Percentiles rank a stretch among this genome's conserved stretches.
phyloP scores from a whole-genome alignment of 169 alveolate species.

The Plasmodium blacklocki region DNA sequence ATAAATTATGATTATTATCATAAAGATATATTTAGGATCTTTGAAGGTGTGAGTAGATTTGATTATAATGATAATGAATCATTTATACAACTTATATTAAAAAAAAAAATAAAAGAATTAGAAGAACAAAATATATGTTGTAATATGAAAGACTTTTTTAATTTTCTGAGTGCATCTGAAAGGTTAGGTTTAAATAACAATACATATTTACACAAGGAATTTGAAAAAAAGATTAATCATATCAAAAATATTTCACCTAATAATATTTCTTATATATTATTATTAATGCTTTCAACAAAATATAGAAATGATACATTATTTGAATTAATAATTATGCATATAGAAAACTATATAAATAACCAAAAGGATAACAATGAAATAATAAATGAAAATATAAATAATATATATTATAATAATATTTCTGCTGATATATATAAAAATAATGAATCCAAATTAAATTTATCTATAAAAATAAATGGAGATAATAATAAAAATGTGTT shows the following conservation, averaged over 20 bases:
- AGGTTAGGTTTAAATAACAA: constrained; percentile 34
- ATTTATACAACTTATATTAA: constrained; percentile 12
- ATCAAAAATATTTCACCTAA: constrained; percentile 36
- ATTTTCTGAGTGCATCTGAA: constrained; percentile 51
- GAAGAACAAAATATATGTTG: constrained; percentile 19
- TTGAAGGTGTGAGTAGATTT: constrained; percentile 47
- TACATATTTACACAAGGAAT: constrained; percentile 57
- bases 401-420: not conserved
- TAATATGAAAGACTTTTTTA: constrained; percentile 47
- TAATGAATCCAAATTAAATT: not conserved
- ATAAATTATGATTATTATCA: constrained; percentile 54
- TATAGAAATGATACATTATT: constrained; percentile 18
- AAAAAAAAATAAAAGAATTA: constrained; percentile 39
- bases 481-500: not conserved
- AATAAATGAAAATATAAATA: not conserved
- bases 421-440: not conserved
- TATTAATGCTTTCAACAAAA: constrained; percentile 32
- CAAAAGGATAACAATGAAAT: not conserved
- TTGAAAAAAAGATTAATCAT: constrained; percentile 55
- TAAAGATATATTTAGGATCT: constrained; percentile 35
- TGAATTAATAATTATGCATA: constrained; percentile 44
- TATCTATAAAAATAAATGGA: not conserved
- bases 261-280: constrained; percentile 49
- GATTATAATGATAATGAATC: constrained; percentile 7
- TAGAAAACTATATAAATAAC: constrained; percentile 51